These are phyloP conservation scores for Diplocarpon rosae DNA, from an alignment of 2,329 filamentous ascomycete genomes.

Conservation along the genomic window DNA sequence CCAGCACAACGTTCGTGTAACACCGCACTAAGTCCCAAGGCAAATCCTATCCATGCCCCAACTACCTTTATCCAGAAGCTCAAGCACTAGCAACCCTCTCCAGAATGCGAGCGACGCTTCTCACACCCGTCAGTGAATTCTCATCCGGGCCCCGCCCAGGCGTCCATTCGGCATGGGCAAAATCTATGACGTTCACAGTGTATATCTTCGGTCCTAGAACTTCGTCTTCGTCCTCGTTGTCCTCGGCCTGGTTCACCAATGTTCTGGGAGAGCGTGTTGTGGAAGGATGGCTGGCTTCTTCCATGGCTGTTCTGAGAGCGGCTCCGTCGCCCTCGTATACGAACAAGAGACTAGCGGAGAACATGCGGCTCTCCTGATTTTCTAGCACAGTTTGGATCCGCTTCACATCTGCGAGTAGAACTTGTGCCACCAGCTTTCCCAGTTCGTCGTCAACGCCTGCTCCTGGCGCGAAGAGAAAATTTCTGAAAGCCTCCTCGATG, in stretches of 20 bases:
- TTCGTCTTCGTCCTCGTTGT: conserved; percentile 39
- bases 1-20: conserved; percentile 1
- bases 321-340: conserved; percentile 53
- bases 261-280: conserved; percentile 19
- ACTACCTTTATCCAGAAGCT: not conserved
- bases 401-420: conserved; percentile 42
- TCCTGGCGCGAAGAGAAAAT: conserved; percentile 45
- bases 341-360: conserved; percentile 44
- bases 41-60: not conserved
- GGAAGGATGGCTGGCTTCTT: conserved; percentile 26
- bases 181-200: conserved; percentile 84
- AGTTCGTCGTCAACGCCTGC: conserved; percentile 50
- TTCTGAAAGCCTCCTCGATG: conserved; percentile 41
- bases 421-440: conserved; percentile 42
- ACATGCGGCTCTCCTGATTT: conserved; percentile 50
- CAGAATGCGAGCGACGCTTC: conserved; percentile 61
- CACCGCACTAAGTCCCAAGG: not conserved
- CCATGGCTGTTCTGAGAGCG: conserved; percentile 33
- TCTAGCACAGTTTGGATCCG: conserved; percentile 43
- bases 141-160: conserved; percentile 77
- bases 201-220: conserved; percentile 55
- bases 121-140: conserved; percentile 66
- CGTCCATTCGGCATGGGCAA: conserved; percentile 79
- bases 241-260: conserved; percentile 19
- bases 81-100: conserved; percentile 33